A percentile compares a stretch with the other conserved stretches of the same genome.
phyloP scores from a whole-genome alignment of 2,329 filamentous ascomycete species.

The Lojkania enalia region DNA sequence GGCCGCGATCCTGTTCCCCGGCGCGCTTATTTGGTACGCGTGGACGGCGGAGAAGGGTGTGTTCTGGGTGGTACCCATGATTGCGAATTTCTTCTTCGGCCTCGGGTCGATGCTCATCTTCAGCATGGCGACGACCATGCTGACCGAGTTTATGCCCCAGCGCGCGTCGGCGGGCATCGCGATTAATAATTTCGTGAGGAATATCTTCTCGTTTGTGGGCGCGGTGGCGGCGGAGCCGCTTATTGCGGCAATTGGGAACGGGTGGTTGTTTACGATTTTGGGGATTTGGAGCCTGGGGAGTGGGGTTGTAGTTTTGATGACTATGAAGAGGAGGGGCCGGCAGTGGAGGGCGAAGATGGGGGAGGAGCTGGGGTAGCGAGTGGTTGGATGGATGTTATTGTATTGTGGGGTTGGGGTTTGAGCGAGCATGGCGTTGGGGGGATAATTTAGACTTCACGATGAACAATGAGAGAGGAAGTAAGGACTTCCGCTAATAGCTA shows the following conservation, averaged over 20 bases:
- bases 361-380: constrained; percentile 10
- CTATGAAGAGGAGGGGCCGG: constrained; percentile 62
- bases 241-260: constrained; percentile 42
- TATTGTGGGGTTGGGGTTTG: too few relatives aligned
- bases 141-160: constrained; percentile 47
- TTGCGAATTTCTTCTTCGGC: constrained; percentile 48
- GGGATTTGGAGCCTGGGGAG: constrained; percentile 57
- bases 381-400: too few relatives aligned
- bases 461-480: too few relatives aligned
- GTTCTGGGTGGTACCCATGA: constrained; percentile 41
- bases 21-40: constrained; percentile 43
- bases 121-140: constrained; percentile 43
- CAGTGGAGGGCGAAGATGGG: constrained; percentile 69
- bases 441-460: too few relatives aligned
- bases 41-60: constrained; percentile 41
- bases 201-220: constrained; percentile 43
- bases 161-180: constrained; percentile 42
- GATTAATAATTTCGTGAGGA: constrained; percentile 46
- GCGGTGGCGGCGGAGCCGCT: constrained; percentile 43
- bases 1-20: constrained; percentile 40
- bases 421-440: too few relatives aligned
- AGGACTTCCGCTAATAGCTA: too few relatives aligned
- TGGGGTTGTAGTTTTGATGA: constrained; percentile 61
- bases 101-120: constrained; percentile 47
- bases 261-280: constrained; percentile 46